phyloP scores from a whole-genome alignment of 106 monocot species.

The Hemerocallis citrina region DNA sequence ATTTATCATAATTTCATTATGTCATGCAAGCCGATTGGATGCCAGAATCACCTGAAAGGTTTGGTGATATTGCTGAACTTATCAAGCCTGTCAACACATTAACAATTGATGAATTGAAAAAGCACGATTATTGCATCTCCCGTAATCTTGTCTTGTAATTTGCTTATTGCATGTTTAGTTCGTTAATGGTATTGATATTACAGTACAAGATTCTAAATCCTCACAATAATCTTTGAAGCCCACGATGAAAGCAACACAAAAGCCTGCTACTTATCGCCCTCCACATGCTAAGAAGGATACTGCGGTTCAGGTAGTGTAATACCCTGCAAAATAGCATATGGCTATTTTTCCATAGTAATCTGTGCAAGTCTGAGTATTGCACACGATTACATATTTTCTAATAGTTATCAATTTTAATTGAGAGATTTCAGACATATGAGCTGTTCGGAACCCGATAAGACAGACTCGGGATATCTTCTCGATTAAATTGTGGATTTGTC shows the following conservation, averaged over 20 bases:
- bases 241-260: constrained; percentile 24
- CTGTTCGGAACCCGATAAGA: too few relatives aligned
- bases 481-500: too few relatives aligned
- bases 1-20: constrained; percentile 5
- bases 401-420: too few relatives aligned
- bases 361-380: too few relatives aligned
- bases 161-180: not conserved
- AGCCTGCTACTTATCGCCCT: constrained; percentile 80
- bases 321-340: too few relatives aligned
- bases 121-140: constrained; percentile 41
- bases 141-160: not conserved
- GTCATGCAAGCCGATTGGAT: constrained; percentile 73
- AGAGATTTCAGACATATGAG: too few relatives aligned
- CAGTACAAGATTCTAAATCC: constrained; percentile 32
- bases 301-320: constrained; percentile 55
- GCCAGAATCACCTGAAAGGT: constrained; percentile 66
- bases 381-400: too few relatives aligned
- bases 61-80: constrained; percentile 54
- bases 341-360: too few relatives aligned
- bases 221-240: constrained; percentile 32
- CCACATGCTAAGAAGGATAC: constrained; percentile 71
- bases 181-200: constrained; percentile 7
- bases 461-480: too few relatives aligned
- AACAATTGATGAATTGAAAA: constrained; percentile 57
- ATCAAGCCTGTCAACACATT: constrained; percentile 40